Evolutionary conservation across 495 filamentous ascomycete species (phyloP).

Genomic region (Cetradonia linearis): DNA sequence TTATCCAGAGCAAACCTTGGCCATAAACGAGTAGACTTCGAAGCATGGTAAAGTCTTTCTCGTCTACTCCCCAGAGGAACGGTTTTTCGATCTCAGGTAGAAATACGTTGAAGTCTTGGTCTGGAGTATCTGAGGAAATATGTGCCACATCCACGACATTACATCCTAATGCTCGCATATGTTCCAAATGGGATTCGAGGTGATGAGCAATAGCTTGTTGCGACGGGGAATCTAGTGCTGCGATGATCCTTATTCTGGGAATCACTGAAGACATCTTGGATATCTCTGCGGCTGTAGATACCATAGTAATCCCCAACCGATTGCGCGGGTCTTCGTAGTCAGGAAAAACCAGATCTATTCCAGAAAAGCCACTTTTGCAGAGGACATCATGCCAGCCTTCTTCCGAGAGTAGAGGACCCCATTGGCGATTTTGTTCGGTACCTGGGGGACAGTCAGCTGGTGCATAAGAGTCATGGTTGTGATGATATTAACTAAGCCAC

Average conservation of each 20-base stretch:
- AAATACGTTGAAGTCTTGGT: background rate
- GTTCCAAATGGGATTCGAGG: too few species aligned
- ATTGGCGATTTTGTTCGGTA: background rate
- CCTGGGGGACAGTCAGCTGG: too few species aligned
- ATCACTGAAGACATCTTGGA: background rate
- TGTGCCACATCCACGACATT: too few species aligned
- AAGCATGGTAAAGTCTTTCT: background rate
- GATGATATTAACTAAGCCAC: slow-evolving; percentile 9
- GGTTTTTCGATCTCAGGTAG: background rate
- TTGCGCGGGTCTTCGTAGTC: background rate
- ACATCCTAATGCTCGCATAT: too few species aligned
- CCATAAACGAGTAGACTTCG: background rate
- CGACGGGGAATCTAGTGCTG: too few species aligned
- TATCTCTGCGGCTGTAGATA: background rate
- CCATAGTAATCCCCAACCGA: background rate
- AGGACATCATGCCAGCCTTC: background rate
- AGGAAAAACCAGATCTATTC: background rate
- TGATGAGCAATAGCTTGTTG: too few species aligned
- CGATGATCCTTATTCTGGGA: too few species aligned
- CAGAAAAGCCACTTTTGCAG: background rate
- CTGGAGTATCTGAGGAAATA: too few species aligned
- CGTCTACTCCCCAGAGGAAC: slow-evolving; percentile 6
- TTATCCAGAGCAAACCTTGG: slow-evolving; percentile 33
- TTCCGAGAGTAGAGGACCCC: background rate
- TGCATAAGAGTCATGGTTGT: too few species aligned